Evolutionary conservation across 306 rosid species (phyloP).

Genomic region (Pachyrhizus erosus): DNA sequence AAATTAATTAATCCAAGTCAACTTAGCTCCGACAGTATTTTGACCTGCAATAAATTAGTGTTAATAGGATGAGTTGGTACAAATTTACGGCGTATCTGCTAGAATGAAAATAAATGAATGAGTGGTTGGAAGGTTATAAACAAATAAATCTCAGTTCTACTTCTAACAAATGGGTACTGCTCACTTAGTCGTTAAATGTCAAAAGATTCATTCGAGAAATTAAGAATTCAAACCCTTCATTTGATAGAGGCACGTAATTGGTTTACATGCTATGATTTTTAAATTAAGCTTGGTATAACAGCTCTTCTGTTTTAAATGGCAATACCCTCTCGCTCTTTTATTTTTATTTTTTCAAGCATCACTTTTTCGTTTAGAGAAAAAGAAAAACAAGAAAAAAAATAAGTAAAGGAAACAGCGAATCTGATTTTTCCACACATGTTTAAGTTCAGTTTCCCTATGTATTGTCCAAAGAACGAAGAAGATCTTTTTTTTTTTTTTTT

Average conservation of each 20-base stretch:
- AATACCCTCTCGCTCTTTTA: not conserved
- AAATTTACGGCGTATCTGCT: not conserved
- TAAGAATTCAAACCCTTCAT: not conserved
- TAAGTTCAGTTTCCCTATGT: not conserved
- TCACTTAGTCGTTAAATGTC: not conserved
- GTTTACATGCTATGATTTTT: not conserved
- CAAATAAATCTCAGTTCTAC: too few relatives aligned
- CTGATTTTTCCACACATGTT: not conserved
- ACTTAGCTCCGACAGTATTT: too few relatives aligned
- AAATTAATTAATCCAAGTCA: too few relatives aligned
- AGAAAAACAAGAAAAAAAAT: too few relatives aligned
- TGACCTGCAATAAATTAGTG: not conserved
- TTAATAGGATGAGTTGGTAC: not conserved
- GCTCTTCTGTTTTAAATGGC: not conserved
- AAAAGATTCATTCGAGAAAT: not conserved
- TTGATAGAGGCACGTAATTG: not conserved
- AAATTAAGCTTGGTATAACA: not conserved
- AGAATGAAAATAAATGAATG: not conserved
- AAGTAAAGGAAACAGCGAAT: not conserved
- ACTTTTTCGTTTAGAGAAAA: not conserved
- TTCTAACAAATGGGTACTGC: too few relatives aligned
- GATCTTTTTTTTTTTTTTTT: not conserved
- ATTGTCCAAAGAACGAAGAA: not conserved
- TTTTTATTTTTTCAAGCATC: not conserved
- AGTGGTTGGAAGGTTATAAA: not conserved